These are phyloP conservation scores for Vanrija sp. DNA, from an alignment of 1,284 basidiomycete genomes.

Conservation along the genomic window DNA sequence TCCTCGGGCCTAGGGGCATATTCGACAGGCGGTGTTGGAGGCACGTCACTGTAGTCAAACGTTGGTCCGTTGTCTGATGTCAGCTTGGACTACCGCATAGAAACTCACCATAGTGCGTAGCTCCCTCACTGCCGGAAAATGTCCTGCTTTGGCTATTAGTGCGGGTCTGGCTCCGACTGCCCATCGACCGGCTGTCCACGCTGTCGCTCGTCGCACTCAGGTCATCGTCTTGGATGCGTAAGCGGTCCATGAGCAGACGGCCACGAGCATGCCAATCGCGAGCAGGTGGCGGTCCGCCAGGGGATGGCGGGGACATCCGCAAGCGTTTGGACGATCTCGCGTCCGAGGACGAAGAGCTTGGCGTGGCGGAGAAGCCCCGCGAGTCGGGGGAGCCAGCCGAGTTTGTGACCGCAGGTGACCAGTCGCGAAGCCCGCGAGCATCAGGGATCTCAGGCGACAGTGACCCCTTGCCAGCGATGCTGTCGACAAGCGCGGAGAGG, in stretches of 20 bases:
- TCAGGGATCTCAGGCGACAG: constrained; percentile 56
- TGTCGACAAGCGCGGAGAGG: constrained; percentile 83
- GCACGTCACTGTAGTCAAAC: constrained; percentile 22
- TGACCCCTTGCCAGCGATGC: constrained; percentile 64
- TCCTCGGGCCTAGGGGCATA: neutral
- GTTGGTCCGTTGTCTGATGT: constrained; percentile 19
- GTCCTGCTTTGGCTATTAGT: constrained; percentile 3
- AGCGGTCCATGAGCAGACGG: constrained; percentile 39
- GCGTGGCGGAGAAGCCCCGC: constrained; percentile 1
- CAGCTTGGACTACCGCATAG: neutral
- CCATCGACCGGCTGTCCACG: constrained; percentile 10
- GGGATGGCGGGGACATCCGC: constrained; percentile 27
- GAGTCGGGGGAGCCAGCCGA: neutral
- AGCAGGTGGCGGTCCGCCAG: constrained; percentile 1
- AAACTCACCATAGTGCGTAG: constrained; percentile 6
- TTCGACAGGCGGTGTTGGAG: constrained; percentile 19
- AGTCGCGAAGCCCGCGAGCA: constrained; percentile 21
- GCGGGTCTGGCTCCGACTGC: constrained; percentile 8
- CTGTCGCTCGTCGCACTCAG: constrained; percentile 35
- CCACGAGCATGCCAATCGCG: constrained; percentile 42
- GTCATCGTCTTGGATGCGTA: constrained; percentile 35
- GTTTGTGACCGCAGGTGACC: constrained; percentile 16
- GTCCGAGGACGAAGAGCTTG: constrained; percentile 19
- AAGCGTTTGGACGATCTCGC: constrained; percentile 33
- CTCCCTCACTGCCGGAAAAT: neutral